Evolutionary conservation across 2,329 filamentous ascomycete genomes (phyloP).

Genomic region (Zymoseptoria passerinii): DNA sequence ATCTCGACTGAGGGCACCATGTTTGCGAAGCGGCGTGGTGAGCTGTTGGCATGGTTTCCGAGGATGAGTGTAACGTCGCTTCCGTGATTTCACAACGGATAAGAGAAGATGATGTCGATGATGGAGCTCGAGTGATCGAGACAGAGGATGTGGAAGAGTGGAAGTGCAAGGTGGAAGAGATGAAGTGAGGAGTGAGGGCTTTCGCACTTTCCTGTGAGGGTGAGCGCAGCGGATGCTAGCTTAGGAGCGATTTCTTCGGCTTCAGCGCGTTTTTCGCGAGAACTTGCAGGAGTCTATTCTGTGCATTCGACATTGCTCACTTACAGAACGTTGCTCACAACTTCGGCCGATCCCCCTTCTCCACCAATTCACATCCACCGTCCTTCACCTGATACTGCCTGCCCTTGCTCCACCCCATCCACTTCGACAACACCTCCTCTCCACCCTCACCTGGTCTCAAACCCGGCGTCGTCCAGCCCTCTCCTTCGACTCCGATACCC

Average conservation of each 20-base stretch:
- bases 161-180: not conserved
- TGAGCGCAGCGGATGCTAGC: not conserved
- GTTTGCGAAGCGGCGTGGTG: no score
- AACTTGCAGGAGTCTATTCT: not conserved
- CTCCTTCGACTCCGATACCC: conserved; percentile 55
- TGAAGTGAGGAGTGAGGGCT: not conserved
- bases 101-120: not conserved
- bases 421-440: conserved; percentile 57
- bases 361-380: conserved; percentile 49
- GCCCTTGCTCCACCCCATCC: conserved; percentile 71
- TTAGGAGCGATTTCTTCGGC: not conserved
- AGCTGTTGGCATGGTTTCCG: no score
- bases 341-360: conserved; percentile 7
- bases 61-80: no score
- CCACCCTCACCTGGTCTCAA: conserved; percentile 64
- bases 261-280: no score
- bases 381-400: conserved; percentile 59
- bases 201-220: not conserved
- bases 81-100: no score
- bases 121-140: no score
- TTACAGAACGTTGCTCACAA: conserved; percentile 5
- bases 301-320: not conserved
- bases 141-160: not conserved
- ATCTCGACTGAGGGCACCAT: no score
- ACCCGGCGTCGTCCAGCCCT: conserved; percentile 55